phyloP scores from a whole-genome alignment of 805 yeast genomes.

The Yamadazyma olivae region DNA sequence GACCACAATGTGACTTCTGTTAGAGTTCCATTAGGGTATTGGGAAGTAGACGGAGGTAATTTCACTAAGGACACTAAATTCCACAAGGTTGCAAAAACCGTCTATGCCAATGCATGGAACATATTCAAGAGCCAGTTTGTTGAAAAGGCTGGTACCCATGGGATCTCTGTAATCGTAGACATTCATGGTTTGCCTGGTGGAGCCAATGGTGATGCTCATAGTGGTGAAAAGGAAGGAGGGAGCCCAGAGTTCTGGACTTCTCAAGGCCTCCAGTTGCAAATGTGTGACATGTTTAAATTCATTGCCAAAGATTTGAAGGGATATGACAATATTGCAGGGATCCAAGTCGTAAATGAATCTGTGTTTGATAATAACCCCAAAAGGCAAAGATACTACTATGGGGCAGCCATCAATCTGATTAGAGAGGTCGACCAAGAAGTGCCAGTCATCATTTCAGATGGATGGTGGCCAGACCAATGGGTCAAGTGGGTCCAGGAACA shows the following conservation, averaged over 20 bases:
- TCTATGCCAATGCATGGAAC: slow-evolving; percentile 75
- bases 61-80: slow-evolving; percentile 64
- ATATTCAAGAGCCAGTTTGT: slow-evolving; percentile 51
- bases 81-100: slow-evolving; percentile 41
- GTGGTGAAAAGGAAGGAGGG: slow-evolving; percentile 59
- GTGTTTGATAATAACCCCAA: slow-evolving; percentile 51
- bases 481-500: slow-evolving; percentile 58
- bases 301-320: slow-evolving; percentile 57
- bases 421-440: slow-evolving; percentile 51
- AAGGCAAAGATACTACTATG: slow-evolving; percentile 59
- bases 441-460: slow-evolving; percentile 84
- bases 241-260: slow-evolving; percentile 65
- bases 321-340: slow-evolving; percentile 70
- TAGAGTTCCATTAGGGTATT: slow-evolving; percentile 88
- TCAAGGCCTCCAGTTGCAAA: slow-evolving; percentile 37
- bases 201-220: slow-evolving; percentile 82
- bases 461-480: slow-evolving; percentile 90
- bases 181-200: slow-evolving; percentile 91
- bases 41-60: slow-evolving; percentile 71
- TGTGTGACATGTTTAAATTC: slow-evolving; percentile 52
- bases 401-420: slow-evolving; percentile 59
- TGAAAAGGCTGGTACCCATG: slow-evolving; percentile 53
- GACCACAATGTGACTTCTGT: slow-evolving; percentile 71
- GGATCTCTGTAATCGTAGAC: slow-evolving; percentile 78
- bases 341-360: slow-evolving; percentile 86